Evolutionary conservation across 305 asterid species (phyloP).

Genomic region (Ilex paraguariensis): DNA sequence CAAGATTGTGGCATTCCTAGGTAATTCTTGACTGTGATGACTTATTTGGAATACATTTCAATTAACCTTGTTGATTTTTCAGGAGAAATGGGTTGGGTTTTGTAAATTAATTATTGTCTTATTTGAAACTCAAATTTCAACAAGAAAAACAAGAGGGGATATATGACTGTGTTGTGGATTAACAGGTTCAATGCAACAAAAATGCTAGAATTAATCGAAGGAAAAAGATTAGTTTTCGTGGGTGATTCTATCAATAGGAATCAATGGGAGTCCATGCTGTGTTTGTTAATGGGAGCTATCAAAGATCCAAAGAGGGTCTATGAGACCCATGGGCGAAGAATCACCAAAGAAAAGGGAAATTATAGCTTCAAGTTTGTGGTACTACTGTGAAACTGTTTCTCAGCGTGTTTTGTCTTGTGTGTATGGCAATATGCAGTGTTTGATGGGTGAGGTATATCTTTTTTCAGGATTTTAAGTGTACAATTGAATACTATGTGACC

Average conservation of each 20-base stretch:
- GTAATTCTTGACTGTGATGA: slow-evolving; percentile 23
- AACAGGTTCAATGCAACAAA: slow-evolving; percentile 72
- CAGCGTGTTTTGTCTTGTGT: background rate
- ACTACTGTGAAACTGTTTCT: slow-evolving; percentile 1
- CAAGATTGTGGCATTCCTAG: slow-evolving; percentile 77
- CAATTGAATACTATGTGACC: slow-evolving; percentile 75
- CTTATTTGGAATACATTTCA: too few relatives aligned
- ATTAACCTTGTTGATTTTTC: too few relatives aligned
- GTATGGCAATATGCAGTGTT: background rate
- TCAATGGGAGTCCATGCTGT: slow-evolving; percentile 95
- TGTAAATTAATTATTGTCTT: too few relatives aligned
- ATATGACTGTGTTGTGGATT: background rate
- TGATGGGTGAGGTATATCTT: background rate
- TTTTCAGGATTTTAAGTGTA: slow-evolving; percentile 73
- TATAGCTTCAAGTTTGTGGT: slow-evolving; percentile 90
- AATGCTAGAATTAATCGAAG: slow-evolving; percentile 75
- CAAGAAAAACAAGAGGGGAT: too few relatives aligned
- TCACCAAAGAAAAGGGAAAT: slow-evolving; percentile 76
- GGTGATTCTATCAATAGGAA: slow-evolving; percentile 93
- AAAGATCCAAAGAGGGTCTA: slow-evolving; percentile 79
- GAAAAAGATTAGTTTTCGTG: slow-evolving; percentile 84
- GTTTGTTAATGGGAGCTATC: slow-evolving; percentile 71
- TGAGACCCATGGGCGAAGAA: slow-evolving; percentile 75
- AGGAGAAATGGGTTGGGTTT: background rate
- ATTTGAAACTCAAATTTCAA: too few relatives aligned